Evolutionary conservation across 2,329 filamentous ascomycete genomes (phyloP).

Genomic region (Bipolaris zeicola): DNA sequence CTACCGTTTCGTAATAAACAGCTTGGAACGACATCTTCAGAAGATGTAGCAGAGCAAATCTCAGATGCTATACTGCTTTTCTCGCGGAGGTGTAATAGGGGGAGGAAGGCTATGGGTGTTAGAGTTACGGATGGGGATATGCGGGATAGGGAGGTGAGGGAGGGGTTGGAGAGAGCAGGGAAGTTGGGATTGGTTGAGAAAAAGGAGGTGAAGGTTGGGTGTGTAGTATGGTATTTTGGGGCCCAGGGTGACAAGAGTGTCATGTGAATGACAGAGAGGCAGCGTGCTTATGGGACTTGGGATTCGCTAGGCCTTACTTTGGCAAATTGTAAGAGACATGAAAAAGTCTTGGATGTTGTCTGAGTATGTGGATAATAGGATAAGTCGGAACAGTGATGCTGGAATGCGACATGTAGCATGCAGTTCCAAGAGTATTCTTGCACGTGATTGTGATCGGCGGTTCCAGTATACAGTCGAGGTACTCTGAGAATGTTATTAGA

Average conservation of each 20-base stretch:
- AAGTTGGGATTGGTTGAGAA: neutral
- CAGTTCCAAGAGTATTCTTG: no score
- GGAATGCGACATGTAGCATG: no score
- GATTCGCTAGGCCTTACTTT: no score
- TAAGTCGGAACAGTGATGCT: no score
- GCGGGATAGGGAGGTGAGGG: neutral
- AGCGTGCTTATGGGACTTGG: neutral
- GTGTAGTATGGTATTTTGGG: neutral
- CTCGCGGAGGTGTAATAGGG: constrained; percentile 20
- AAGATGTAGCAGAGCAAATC: constrained; percentile 23
- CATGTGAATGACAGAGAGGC: neutral
- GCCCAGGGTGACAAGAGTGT: neutral
- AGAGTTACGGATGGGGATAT: neutral
- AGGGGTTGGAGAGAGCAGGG: neutral
- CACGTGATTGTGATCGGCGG: no score
- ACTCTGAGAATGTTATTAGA: neutral
- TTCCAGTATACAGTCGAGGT: no score
- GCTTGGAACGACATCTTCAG: constrained; percentile 1
- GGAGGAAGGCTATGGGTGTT: constrained; percentile 8
- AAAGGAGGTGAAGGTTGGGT: neutral
- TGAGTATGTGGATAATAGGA: no score
- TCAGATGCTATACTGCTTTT: constrained; percentile 23
- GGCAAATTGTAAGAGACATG: no score
- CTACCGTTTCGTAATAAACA: neutral
- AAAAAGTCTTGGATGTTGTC: no score